phyloP scores from a whole-genome alignment of 345 rosid species.

The Pistacia integerrima region DNA sequence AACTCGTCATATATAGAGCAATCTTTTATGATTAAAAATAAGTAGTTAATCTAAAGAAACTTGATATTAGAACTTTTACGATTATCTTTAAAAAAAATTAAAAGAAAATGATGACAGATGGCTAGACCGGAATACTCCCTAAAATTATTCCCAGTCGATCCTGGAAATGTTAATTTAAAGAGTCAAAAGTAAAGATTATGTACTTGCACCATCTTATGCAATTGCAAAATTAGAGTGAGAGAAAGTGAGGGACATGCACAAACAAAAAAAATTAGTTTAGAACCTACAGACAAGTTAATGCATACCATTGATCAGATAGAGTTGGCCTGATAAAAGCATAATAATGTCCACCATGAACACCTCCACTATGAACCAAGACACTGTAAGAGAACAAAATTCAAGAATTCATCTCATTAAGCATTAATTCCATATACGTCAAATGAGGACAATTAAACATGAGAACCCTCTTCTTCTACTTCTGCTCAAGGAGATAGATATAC shows the following conservation, averaged over 20 bases:
- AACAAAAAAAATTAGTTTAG: neutral
- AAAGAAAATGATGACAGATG: neutral
- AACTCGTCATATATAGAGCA: neutral
- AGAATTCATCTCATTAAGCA: neutral
- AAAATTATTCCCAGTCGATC: neutral
- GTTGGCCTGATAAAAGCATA: constrained; percentile 96
- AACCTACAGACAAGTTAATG: neutral
- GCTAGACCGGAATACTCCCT: neutral
- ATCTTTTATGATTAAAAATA: neutral
- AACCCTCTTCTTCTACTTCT: neutral
- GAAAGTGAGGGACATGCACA: neutral
- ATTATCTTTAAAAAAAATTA: no score
- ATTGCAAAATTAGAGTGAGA: neutral
- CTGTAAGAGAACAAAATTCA: constrained; percentile 39
- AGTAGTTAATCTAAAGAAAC: neutral
- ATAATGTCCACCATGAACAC: constrained; percentile 97
- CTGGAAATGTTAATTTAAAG: neutral
- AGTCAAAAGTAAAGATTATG: constrained; percentile 1
- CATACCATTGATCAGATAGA: constrained; percentile 90
- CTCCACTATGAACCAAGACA: constrained; percentile 97
- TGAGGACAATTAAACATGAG: neutral
- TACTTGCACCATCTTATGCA: neutral
- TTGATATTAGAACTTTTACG: no score
- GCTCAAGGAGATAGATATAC: neutral
- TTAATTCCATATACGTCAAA: neutral